Base-by-base conservation (phyloP, 2,329 filamentous ascomycete genomes). In the Penicillium expansum region DNA sequence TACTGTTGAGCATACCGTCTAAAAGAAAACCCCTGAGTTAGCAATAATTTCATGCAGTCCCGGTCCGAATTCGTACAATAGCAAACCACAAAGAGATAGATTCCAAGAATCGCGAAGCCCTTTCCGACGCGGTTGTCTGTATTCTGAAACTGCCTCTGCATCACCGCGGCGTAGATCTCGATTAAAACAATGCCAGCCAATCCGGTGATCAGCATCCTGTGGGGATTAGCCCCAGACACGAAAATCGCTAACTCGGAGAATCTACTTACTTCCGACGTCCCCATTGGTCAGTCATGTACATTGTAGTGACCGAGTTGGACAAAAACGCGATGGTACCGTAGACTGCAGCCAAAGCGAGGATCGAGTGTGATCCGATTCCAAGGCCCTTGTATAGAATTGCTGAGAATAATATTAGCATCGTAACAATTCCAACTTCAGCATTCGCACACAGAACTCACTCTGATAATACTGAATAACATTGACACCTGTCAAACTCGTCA, bases 131-230 rank as follows among this genome's bases (percentile, higher is more conserved):
- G 70, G 65, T 84, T 85, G 55, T 82, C 67, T 0, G 79, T 82
- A 58, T 82, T 74, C 63, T 85, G 81, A 64, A 85, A 86, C 44
- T 78, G 67, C 29, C 76, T 74, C 68, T 85, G 83, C 81, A 86
- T 85, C 41, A 85, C 78, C 1, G 83, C 81, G 0, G 82, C 76
- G 61, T 85, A 86, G 51, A 85, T 83, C 62, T 85, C 81, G 47
- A 83, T 78, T n/a, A 83, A 13, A 14, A 84, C 74, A 41, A 85
- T 76, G 1, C 80, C 79, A 5, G 69, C 62, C 3, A 85, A 66
- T 6, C 83, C 83, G 2, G 81, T 62, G 6, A 86, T 66, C 11
- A 86, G 76, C 83, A 86, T 85, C 45, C 78, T 81, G 41, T 39
- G 29, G 52, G 52, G 14, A 24, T 63, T 45, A 62, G 52, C 42